Percentiles rank a stretch among this genome's conserved stretches.
phyloP scores from a whole-genome alignment of 768 basidiomycete species.

The Leccinum obscurum region DNA sequence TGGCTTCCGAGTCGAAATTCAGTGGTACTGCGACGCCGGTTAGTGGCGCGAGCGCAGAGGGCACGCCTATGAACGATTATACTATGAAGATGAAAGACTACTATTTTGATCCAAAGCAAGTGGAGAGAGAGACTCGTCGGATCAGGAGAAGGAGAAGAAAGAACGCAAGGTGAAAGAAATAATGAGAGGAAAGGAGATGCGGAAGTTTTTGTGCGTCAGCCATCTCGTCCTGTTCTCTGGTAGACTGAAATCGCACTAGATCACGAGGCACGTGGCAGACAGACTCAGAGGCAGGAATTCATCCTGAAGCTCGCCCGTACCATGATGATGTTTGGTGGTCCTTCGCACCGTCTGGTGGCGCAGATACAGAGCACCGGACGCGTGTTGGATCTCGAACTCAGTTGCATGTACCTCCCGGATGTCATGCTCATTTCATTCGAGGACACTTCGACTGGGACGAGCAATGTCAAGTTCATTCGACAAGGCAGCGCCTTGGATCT shows the following conservation, averaged over 20 bases:
- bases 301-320: constrained; percentile 80
- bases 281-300: constrained; percentile 79
- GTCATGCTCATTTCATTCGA: constrained; percentile 82
- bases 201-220: constrained; percentile 65
- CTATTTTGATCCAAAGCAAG: constrained; percentile 29
- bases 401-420: constrained; percentile 74
- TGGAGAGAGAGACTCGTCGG: constrained; percentile 27
- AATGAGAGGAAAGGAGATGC: constrained; percentile 37
- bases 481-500: constrained; percentile 73
- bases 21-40: constrained; percentile 16
- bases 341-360: constrained; percentile 78
- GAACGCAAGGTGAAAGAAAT: constrained; percentile 40
- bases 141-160: constrained; percentile 26
- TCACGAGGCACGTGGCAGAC: constrained; percentile 82
- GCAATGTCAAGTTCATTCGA: constrained; percentile 76
- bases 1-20: too few species aligned
- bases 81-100: constrained; percentile 27
- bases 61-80: constrained; percentile 21
- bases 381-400: constrained; percentile 73
- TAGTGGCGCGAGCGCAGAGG: constrained; percentile 13
- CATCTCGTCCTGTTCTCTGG: background rate
- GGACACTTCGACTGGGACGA: constrained; percentile 76
- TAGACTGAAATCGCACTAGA: constrained; percentile 41
- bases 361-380: constrained; percentile 78
- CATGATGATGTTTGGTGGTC: constrained; percentile 89